Evolutionary conservation across 208 protist genomes (phyloP), one percentile per base, ranked within the genome.

Genomic region (Leishmania guyanensis): DNA sequence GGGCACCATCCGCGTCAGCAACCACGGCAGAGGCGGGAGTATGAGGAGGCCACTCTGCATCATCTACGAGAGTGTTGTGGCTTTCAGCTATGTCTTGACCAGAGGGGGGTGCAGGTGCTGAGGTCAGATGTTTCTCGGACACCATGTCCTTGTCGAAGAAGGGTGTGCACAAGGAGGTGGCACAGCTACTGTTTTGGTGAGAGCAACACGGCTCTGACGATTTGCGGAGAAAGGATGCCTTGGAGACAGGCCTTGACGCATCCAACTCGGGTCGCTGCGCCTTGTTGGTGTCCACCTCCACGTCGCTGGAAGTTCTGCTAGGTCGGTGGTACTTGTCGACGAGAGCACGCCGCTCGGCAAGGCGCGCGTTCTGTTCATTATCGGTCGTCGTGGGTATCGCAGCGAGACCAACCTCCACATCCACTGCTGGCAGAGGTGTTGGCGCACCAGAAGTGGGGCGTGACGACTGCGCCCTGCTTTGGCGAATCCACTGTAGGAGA

Each of bases 351-450:
- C 58, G 71, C 73, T 58, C 66, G 50, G 14, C 50, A 9, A 64
- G n/a, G 54, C 33, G 74, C 22, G 74, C 53, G 1, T 56, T 68
- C 20, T 56, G 64, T 50, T 83, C 74, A 26, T 60, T 69, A 17
- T 75, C 74, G 0, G 73, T 46, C 2, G 80, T 51, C 6, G 54
- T 53, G 17, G 64, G 54, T 16, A 68, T 58, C 10, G 80, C 56
- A 29, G 69, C 74, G 39, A 58, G 17, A 3, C 53, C 65, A 12
- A 43, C 66, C 5, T 53, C 65, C 64, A 75, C 64, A 29, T 78
- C n/a, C 3, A 83, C 60, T 9, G n/a, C 39, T 29, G 16, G 9
- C 4, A 58, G 8, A 17, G 53, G n/a, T 64, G 54, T 60, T 60
- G n/a, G 4, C 20, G 26, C 10, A 60, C 46, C 14, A 46, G 50